Percentiles rank a stretch among this genome's conserved stretches.
These are phyloP conservation scores for Fusarium sterilihyphosum DNA, from an alignment of 2,329 filamentous ascomycete species.

Conservation along the genomic window DNA sequence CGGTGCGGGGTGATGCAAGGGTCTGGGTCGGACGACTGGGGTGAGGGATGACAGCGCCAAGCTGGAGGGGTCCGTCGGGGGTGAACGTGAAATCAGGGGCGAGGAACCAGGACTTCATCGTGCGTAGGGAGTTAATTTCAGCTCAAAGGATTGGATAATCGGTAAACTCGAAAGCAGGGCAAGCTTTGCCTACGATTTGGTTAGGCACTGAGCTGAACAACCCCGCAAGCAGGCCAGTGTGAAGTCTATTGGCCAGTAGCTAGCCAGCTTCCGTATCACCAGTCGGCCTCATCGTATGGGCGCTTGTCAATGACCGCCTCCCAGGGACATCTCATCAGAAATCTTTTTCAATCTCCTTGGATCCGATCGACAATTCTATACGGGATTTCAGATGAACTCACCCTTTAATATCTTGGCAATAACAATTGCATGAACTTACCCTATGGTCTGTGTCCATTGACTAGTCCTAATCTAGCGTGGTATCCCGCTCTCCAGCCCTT, in stretches of 20 bases:
- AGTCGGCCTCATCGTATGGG: fast-evolving
- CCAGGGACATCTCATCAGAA: fast-evolving
- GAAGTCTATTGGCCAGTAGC: background rate
- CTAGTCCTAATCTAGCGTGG: background rate
- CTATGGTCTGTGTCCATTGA: background rate
- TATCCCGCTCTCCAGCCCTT: background rate
- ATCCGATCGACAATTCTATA: background rate
- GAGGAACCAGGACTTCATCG: too few species aligned
- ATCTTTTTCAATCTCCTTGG: fast-evolving
- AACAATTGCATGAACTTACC: background rate
- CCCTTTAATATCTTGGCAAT: background rate
- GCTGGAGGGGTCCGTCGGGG: too few species aligned
- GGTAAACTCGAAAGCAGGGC: fast-evolving
- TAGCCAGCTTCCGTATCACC: fast-evolving
- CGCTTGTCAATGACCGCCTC: fast-evolving
- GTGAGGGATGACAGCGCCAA: too few species aligned
- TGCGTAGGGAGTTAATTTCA: too few species aligned
- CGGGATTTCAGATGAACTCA: background rate
- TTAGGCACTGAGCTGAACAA: fast-evolving
- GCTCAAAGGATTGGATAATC: fast-evolving
- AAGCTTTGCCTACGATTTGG: fast-evolving
- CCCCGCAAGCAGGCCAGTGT: fast-evolving
- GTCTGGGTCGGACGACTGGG: too few species aligned
- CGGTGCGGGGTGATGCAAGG: too few species aligned
- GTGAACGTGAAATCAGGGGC: too few species aligned